phyloP scores from a whole-genome alignment of 768 basidiomycete species.

The Fibroporia radiculosa region DNA sequence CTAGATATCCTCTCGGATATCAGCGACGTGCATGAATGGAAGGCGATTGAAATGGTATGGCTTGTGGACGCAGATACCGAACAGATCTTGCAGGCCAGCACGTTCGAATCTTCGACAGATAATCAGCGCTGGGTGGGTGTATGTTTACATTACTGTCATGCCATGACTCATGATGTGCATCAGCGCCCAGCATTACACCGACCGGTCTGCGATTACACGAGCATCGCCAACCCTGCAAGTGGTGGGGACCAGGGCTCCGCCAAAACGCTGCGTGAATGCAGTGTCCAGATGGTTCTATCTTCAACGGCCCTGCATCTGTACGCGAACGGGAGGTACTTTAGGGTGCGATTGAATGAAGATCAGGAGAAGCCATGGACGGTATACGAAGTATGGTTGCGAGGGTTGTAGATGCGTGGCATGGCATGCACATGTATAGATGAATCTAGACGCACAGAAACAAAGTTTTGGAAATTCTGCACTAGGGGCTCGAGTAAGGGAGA shows the following conservation, averaged over 20 bases:
- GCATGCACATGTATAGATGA: too few species aligned
- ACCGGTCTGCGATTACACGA: constrained; percentile 11
- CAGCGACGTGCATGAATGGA: constrained; percentile 11
- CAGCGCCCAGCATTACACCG: constrained; percentile 6
- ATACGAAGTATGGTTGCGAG: constrained; percentile 16
- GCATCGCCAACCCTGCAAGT: neutral
- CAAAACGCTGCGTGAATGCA: constrained; percentile 9
- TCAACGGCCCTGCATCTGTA: constrained; percentile 9
- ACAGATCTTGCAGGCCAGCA: constrained; percentile 11
- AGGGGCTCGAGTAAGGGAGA: too few species aligned
- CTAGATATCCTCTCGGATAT: constrained; percentile 29
- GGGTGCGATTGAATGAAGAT: constrained; percentile 12
- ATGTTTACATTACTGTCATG: neutral
- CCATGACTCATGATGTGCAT: neutral
- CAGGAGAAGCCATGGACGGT: constrained; percentile 14
- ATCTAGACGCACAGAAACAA: too few species aligned
- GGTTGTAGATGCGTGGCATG: too few species aligned
- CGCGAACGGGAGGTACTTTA: constrained; percentile 13
- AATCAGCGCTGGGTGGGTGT: constrained; percentile 16
- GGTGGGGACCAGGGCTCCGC: constrained; percentile 1
- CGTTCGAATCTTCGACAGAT: constrained; percentile 17
- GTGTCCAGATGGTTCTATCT: constrained; percentile 12
- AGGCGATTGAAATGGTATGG: constrained; percentile 25
- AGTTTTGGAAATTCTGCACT: too few species aligned
- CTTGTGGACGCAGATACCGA: constrained; percentile 29